Evolutionary conservation across 2,329 filamentous ascomycete genomes (phyloP).

Genomic region (Coniella lustricola): DNA sequence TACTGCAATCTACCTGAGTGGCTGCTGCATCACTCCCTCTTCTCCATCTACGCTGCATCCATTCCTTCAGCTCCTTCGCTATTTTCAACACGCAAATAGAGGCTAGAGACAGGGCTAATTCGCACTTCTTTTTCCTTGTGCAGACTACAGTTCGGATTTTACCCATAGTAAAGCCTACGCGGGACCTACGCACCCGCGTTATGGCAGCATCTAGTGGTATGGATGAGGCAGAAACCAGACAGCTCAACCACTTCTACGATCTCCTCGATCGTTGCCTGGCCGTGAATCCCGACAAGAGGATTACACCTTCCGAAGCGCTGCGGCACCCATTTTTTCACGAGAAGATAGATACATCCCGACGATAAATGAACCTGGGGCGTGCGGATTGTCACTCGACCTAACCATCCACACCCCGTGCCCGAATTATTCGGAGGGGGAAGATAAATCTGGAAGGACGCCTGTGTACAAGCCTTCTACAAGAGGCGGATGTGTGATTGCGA

Average conservation of each 20-base stretch:
- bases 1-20: slow-evolving; percentile 7
- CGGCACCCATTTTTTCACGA: slow-evolving; percentile 77
- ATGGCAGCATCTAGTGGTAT: slow-evolving; percentile 67
- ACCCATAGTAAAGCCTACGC: slow-evolving; percentile 64
- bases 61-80: slow-evolving; percentile 5
- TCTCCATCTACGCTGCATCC: slow-evolving; percentile 4
- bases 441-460: too few relatives aligned
- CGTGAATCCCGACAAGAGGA: slow-evolving; percentile 87
- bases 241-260: slow-evolving; percentile 78
- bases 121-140: slow-evolving; percentile 18
- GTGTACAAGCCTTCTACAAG: too few relatives aligned
- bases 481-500: too few relatives aligned
- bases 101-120: neutral
- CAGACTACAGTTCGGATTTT: slow-evolving; percentile 63
- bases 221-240: slow-evolving; percentile 65
- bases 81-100: slow-evolving; percentile 1
- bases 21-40: neutral
- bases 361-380: neutral
- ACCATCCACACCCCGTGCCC: neutral
- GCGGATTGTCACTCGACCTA: neutral
- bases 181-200: slow-evolving; percentile 76
- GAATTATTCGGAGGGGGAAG: neutral
- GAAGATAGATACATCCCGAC: slow-evolving; percentile 22
- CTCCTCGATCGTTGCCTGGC: slow-evolving; percentile 81
- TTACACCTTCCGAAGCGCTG: slow-evolving; percentile 78